Percentiles rank a stretch among this genome's conserved stretches.
phyloP scores from a whole-genome alignment of 441 rosid genomes.

The Populus tomentosa region DNA sequence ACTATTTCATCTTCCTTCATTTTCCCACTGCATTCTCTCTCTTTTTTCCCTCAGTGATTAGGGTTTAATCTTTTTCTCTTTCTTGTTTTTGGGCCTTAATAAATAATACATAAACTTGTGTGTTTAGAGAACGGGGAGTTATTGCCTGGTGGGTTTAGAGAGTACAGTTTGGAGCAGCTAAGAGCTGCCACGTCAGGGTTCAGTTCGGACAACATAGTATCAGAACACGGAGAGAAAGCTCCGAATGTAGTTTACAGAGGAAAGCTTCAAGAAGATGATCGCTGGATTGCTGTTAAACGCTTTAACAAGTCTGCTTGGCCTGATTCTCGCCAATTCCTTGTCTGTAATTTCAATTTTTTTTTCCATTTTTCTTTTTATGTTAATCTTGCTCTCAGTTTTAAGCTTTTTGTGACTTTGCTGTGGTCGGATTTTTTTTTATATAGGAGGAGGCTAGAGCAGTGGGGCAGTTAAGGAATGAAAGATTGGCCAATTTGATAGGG shows the following conservation, averaged over 20 bases:
- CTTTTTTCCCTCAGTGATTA: not conserved
- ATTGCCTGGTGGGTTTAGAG: slow-evolving; percentile 62
- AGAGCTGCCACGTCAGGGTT: slow-evolving; percentile 77
- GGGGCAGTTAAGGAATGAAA: slow-evolving; percentile 76
- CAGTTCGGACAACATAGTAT: slow-evolving; percentile 50
- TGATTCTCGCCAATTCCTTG: slow-evolving; percentile 90
- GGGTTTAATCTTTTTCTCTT: not conserved
- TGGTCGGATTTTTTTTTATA: slow-evolving; percentile 3
- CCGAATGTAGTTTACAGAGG: slow-evolving; percentile 91
- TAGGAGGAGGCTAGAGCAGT: slow-evolving; percentile 92
- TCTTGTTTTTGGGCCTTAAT: slow-evolving; percentile 3
- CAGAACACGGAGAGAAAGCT: slow-evolving; percentile 78
- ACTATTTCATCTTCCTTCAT: slow-evolving; percentile 22
- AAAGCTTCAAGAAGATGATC: slow-evolving; percentile 54
- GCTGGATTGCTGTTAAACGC: slow-evolving; percentile 77
- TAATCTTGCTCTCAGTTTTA: not conserved
- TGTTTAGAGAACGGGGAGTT: slow-evolving; percentile 58
- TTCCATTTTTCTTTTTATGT: not conserved
- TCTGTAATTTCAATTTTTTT: slow-evolving; percentile 7
- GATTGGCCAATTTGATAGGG: slow-evolving; percentile 80
- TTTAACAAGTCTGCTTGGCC: slow-evolving; percentile 94
- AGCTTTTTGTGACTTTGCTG: slow-evolving; percentile 16
- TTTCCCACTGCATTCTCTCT: not conserved
- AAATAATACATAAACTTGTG: not conserved
- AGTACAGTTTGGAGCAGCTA: slow-evolving; percentile 74